phyloP scores from a whole-genome alignment of 2,329 filamentous ascomycete genomes.

The Ophiocordyceps camponoti-rufipedis region DNA sequence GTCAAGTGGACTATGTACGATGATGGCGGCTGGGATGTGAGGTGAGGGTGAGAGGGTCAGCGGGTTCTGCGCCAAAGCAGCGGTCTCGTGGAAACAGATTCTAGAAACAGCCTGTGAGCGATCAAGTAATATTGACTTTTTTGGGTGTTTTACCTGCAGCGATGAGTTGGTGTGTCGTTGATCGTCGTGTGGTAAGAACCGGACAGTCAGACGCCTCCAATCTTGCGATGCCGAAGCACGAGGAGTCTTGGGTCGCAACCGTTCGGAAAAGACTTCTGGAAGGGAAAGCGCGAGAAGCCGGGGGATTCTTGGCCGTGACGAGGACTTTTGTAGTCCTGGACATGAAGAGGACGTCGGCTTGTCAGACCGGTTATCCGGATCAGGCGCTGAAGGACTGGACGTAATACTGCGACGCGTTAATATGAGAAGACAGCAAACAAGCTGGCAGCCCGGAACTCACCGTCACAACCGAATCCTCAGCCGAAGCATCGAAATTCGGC shows the following conservation, averaged over 20 bases:
- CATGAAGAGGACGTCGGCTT: too few relatives aligned
- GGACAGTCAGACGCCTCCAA: too few relatives aligned
- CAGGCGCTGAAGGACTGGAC: conserved; percentile 22
- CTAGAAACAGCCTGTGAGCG: not conserved
- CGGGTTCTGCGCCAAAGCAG: too few relatives aligned
- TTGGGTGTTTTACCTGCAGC: not conserved
- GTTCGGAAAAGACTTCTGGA: not conserved
- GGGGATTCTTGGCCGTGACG: not conserved
- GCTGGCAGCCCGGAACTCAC: conserved; percentile 22
- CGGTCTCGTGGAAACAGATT: not conserved
- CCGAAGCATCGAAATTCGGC: conserved; percentile 42
- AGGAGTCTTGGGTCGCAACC: not conserved
- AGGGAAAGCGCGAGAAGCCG: not conserved
- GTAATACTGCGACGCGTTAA: conserved; percentile 18
- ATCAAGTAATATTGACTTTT: not conserved
- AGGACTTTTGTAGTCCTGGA: too few relatives aligned
- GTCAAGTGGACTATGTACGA: too few relatives aligned
- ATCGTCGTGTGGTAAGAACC: too few relatives aligned
- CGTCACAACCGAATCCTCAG: conserved; percentile 59
- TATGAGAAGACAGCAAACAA: not conserved
- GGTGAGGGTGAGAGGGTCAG: too few relatives aligned
- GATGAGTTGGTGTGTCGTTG: not conserved
- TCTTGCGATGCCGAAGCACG: not conserved
- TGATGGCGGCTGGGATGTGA: too few relatives aligned
- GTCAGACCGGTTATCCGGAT: too few relatives aligned